Base-by-base conservation (phyloP, 345 rosid species). In the Aegle marmelos region DNA sequence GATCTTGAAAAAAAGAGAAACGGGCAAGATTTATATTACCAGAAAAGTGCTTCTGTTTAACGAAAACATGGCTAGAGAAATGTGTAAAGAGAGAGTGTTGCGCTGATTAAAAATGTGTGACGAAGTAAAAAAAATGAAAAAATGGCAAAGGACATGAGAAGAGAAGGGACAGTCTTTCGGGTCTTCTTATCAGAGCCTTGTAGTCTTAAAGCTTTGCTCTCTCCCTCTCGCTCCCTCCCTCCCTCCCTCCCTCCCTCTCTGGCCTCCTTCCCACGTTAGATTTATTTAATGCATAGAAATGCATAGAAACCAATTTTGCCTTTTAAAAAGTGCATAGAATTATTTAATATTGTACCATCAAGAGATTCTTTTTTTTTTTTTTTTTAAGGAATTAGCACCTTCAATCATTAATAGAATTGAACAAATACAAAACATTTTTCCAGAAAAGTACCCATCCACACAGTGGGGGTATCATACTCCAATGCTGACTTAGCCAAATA, bases 21-120 rank as follows among this genome's bases (percentile, higher is more conserved):
- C 10, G 68, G 61, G 71, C 56, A 54, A 53, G 74, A 81, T 72
- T 25, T 61, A 82, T 58, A 77, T 75, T 83, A 89, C 92, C 90
- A 89, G 81, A 79, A 83, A 89, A 76, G 81, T 68, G 83, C 86
- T 83, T 78, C 85, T 59, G 67, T 69, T 85, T 78, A 87, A 79
- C 53, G 94, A 87, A 76, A 81, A 79, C 92, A 89, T 90, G 79
- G 86, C 78, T 84, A 59, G 33, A 68, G 76, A 73, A 58, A 80
- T 68, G 73, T 69, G 78, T 76, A 79, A 50, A 59, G 63, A 82
- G 76, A 67, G 74, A 74, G 77, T 57, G 70, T 76, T 27, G 9
- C 78, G 78, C 2, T 56, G 57, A 53, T 53, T 53, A 5, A 17
- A 53, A 53, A 53, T 53, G 57, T 57, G 50, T 24, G 21, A 5